Evolutionary conservation across 768 basidiomycete genomes (phyloP), one percentile per base, ranked within the genome.

Genomic region (Xerocomellus chrysenteron): DNA sequence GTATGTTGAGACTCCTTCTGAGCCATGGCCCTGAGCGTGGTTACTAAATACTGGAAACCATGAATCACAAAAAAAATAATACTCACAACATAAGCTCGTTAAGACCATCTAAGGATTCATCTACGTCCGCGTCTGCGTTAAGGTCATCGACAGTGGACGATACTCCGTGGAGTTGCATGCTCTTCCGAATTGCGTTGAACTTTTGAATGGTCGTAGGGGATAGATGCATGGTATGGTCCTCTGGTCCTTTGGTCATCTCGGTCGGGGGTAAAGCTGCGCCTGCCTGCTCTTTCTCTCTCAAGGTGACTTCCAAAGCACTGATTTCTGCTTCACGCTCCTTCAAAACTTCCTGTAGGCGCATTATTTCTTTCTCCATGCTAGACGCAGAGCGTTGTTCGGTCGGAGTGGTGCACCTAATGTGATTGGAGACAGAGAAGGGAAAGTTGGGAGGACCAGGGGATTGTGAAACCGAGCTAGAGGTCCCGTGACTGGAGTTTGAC

Each of bases 311-410:
- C 14, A 97, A 79, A 30, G 79, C 72, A 46, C 79, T 76, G 48
- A 98, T 98, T 73, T 98, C 96, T n/a, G 85, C 80, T 72, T 98
- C 96, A 47, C 95, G 82, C 60, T 94, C 90, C 68, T 86, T 90
- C 57, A 98, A 78, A 35, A 94, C 92, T 65, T 94, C 88, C 71
- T 98, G 96, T 43, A 98, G 75, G 55, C 94, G 86, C 88, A 94
- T 94, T 56, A 98, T 92, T 73, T 98, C 96, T 65, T 90, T 88
- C 73, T 97, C 94, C 57, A 97, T 79, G 69, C 94, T 94, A 17
- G 81, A 77, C 8, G 86, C 85, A 28, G 93, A 92, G 47, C 95
- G 84, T 64, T 92, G 90, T 56, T 80, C 79, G 10, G 75, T 61
- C 0, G 63, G 59, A 19, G 65, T 65, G 19, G 37, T 47, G 26